Evolutionary conservation across 805 yeast genomes (phyloP).

Genomic region (Priceomyces castillae): DNA sequence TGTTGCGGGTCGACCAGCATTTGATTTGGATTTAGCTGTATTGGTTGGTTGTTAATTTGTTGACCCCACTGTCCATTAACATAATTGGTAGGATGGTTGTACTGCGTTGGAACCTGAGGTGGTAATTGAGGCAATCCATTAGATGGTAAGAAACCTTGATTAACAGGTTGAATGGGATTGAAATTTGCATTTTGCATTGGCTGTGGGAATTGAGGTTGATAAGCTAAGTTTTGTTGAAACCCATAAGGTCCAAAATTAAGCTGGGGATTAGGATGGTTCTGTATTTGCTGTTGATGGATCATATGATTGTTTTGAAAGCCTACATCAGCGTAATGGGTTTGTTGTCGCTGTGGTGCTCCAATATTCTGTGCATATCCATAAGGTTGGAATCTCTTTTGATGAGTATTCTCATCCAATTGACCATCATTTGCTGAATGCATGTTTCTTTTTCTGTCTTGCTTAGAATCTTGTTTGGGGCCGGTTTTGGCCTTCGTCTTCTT

Average conservation of each 20-base stretch:
- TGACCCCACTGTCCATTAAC: not conserved
- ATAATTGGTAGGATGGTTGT: not conserved
- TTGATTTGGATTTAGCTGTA: not conserved
- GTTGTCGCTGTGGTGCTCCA: not conserved
- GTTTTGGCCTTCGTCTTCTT: conserved; percentile 46
- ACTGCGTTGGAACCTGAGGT: not conserved
- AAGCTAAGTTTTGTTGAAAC: not conserved
- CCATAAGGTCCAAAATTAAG: not conserved
- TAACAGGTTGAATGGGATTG: not conserved
- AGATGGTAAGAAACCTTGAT: not conserved
- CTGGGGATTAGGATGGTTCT: not conserved
- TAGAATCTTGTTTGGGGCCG: conserved; percentile 16
- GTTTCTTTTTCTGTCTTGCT: conserved; percentile 9
- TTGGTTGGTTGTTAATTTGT: not conserved
- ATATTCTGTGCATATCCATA: conserved; percentile 18
- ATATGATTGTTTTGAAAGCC: not conserved
- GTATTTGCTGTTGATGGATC: not conserved
- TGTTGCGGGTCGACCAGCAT: conserved; percentile 6
- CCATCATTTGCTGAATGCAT: conserved; percentile 1
- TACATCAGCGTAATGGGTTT: not conserved
- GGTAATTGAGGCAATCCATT: not conserved
- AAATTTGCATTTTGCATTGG: not conserved
- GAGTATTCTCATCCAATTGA: conserved; percentile 7
- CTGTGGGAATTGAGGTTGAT: conserved; percentile 3
- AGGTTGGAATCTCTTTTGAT: conserved; percentile 17